Evolutionary conservation across 805 yeast genomes (phyloP).

Genomic region (Saccharomyces mikatae): DNA sequence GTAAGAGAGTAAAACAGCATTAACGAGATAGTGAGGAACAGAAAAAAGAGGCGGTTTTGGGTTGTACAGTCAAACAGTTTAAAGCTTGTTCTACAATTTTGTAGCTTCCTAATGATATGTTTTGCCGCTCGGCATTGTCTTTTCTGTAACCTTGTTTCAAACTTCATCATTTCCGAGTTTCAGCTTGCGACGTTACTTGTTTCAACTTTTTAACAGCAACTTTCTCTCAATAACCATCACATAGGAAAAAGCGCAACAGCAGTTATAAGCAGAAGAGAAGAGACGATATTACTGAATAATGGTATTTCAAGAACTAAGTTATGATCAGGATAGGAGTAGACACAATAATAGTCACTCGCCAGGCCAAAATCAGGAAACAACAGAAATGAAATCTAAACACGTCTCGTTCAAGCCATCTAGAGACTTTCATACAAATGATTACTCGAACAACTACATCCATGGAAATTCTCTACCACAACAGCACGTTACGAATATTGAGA

Average conservation of each 20-base stretch:
- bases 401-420: constrained; percentile 21
- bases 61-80: background rate
- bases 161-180: background rate
- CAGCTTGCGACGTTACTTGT: background rate
- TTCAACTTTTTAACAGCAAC: background rate
- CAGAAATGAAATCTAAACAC: constrained; percentile 9
- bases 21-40: background rate
- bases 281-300: constrained; percentile 4
- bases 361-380: constrained; percentile 12
- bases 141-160: background rate
- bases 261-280: background rate
- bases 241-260: background rate
- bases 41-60: background rate
- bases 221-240: background rate
- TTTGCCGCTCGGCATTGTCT: background rate
- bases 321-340: background rate
- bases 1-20: background rate
- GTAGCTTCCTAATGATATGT: background rate
- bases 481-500: constrained; percentile 55
- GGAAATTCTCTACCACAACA: constrained; percentile 54
- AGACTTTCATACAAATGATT: constrained; percentile 54
- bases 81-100: background rate
- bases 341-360: constrained; percentile 4
- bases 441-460: constrained; percentile 59
- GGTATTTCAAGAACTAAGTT: background rate